phyloP scores from a whole-genome alignment of 306 rosid species.

The Cucumis sativus region Cucumber_9930_V3 NC_026660.2:17708501-17709000 shows the following conservation, averaged over 20 bases:
- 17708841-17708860: background rate
- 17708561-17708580: background rate
- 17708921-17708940: too few relatives aligned
- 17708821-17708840: too few relatives aligned
- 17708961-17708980: too few relatives aligned
- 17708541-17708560: background rate
- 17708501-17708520: slow-evolving; percentile 93
- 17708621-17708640: background rate
- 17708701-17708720: too few relatives aligned
- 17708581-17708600: background rate
- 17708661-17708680: background rate
- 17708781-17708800: background rate
- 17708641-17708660: background rate
- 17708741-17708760: background rate
- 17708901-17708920: too few relatives aligned
- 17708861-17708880: background rate
- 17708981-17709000: too few relatives aligned
- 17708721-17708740: background rate
- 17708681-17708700: background rate
- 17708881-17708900: background rate
- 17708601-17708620: background rate
- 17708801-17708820: background rate
- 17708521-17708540: background rate
- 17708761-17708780: background rate
- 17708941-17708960: too few relatives aligned